Conservation (phyloP, 371 early-diverging fungal species). For the Syncephalastrum racemosum region DNA sequence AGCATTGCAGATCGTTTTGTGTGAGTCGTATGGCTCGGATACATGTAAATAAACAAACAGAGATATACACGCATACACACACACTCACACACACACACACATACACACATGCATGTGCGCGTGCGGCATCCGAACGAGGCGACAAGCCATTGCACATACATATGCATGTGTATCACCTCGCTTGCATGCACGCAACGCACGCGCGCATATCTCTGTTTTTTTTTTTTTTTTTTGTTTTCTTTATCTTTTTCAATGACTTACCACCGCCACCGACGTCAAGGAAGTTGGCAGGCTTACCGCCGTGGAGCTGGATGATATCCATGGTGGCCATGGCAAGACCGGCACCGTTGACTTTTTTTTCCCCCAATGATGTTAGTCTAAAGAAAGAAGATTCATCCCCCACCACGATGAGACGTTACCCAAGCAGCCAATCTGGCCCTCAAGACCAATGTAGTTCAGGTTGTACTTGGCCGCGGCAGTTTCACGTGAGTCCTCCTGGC, state of each 20-base stretch:
- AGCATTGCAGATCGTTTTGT: no score
- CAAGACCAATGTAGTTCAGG: slow-evolving; percentile 98
- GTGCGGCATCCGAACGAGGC: no score
- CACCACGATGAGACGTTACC: slow-evolving; percentile 26
- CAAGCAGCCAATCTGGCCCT: slow-evolving; percentile 82
- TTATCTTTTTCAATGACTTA: slow-evolving; percentile 4
- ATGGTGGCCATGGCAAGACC: slow-evolving; percentile 99
- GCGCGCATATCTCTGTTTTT: no score
- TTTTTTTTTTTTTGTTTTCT: neutral
- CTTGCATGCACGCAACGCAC: no score
- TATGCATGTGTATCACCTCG: no score
- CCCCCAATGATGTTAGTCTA: no score
- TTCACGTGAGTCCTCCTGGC: slow-evolving; percentile 97
- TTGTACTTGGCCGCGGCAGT: slow-evolving; percentile 95
- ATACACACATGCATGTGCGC: no score
- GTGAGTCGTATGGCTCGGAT: no score
- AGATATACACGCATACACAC: neutral
- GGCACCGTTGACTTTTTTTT: slow-evolving; percentile 88
- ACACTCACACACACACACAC: neutral
- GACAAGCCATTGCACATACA: no score
- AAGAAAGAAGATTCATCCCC: neutral
- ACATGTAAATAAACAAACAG: neutral
- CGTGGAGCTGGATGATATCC: slow-evolving; percentile 99
- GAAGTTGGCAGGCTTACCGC: slow-evolving; percentile 99
- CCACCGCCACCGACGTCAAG: slow-evolving; percentile 96